Percentiles rank a stretch among this genome's conserved stretches.
These are phyloP conservation scores for Eurotiales sp. DNA, from an alignment of 2,329 filamentous ascomycete species.

Conservation along the genomic window DNA sequence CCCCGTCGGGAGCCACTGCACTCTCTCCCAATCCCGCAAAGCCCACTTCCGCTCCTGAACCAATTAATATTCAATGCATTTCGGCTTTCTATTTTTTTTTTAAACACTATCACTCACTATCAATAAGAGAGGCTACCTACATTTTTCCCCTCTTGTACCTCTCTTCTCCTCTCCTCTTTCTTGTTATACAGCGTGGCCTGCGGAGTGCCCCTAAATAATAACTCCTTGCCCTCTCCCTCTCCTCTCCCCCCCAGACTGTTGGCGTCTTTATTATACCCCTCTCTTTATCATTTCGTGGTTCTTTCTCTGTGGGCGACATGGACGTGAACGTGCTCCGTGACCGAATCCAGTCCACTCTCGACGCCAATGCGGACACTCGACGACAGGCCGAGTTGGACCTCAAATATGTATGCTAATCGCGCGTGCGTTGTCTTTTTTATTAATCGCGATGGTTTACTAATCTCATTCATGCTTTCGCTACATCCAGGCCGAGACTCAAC, in stretches of 20 bases:
- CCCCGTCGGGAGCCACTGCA: not conserved
- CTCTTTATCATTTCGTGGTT: no score
- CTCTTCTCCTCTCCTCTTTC: not conserved
- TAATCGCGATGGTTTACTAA: constrained; percentile 14
- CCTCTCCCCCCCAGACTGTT: no score
- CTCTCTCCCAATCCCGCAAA: not conserved
- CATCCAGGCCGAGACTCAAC: constrained; percentile 81
- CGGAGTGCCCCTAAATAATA: no score
- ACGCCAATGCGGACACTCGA: constrained; percentile 58
- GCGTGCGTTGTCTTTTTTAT: constrained; percentile 17
- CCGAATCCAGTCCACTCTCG: constrained; percentile 62
- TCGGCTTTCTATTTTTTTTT: not conserved
- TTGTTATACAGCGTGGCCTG: not conserved
- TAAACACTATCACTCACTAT: not conserved
- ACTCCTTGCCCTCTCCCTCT: no score
- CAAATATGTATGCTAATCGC: constrained; percentile 53
- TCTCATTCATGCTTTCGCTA: constrained; percentile 14
- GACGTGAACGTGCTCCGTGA: constrained; percentile 59
- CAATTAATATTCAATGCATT: not conserved
- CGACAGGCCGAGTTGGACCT: constrained; percentile 62
- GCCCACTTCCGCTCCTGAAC: not conserved
- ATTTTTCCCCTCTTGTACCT: not conserved
- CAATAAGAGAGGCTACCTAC: not conserved
- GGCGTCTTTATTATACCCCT: no score
- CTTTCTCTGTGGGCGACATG: constrained; percentile 46